Base-by-base conservation (phyloP, 148 eudicot genomes). In the Silene latifolia region DNA sequence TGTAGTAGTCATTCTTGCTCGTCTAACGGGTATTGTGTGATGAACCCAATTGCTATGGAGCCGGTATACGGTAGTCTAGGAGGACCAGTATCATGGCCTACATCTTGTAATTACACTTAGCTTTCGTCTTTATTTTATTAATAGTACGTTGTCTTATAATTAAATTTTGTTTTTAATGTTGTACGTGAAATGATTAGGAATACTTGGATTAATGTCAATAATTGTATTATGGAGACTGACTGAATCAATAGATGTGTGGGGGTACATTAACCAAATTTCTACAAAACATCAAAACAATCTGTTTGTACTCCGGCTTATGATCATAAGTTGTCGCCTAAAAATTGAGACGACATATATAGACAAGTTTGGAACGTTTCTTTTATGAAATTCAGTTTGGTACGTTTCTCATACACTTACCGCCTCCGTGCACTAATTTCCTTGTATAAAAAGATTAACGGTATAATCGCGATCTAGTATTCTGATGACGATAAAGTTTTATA, bases 41-140 rank as follows among this genome's bases (percentile, higher is more conserved):
- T 83, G 88, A 85, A 86, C 75, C 88, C 86, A 13, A 58, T 83
- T 29, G 84, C 63, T 0, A 19, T 83, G 53, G 86, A 83, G 23
- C 73, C 81, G 56, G 70, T 75, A 23, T 67, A 57, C 60, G 87
- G 76, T 77, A 27, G 29, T 27, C 81, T 80, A 57, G 76, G 73
- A 51, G 82, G 82, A 46, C 73, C 83, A 17, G 9, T 76, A 27
- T 61, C 74, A 53, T 74, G 74, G 71, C 82, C 74, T 8, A 70
- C 39, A 11, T 64, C 69, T 14, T 70, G 71, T 42, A 80, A 63
- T 56, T 71, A 63, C 77, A 67, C 63, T 58, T 78, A 68, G 35
- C 10, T 67, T 67, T 69, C 67, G 67, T 24, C 42, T 35, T 72
- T 13, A 17, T 19, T 46, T 69, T 69, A 69, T 48, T 25, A 48